Evolutionary conservation across 805 yeast genomes (phyloP).

Genomic region (Metschnikowia kofuensis): DNA sequence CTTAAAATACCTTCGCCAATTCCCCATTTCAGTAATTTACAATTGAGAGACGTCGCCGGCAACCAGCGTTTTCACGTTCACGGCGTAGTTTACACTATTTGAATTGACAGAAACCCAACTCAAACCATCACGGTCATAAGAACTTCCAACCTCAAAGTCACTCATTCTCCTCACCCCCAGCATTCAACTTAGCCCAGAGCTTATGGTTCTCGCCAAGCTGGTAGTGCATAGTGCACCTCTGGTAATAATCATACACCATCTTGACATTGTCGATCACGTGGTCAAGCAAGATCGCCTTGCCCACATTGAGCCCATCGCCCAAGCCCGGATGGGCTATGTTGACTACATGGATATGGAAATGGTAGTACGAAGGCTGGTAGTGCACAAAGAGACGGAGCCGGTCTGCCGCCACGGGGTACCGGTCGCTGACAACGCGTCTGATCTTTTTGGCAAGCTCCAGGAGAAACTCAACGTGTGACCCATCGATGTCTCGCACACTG

Average conservation of each 20-base stretch:
- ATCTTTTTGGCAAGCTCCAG: constrained; percentile 45
- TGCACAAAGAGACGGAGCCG: constrained; percentile 78
- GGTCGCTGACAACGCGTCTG: constrained; percentile 38
- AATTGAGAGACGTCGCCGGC: no score
- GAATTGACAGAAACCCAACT: no score
- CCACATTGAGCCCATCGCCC: constrained; percentile 65
- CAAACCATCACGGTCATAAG: no score
- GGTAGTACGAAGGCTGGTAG: constrained; percentile 95
- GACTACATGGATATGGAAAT: constrained; percentile 89
- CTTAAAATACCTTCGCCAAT: no score
- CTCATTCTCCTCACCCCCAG: neutral
- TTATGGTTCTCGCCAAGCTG: constrained; percentile 74
- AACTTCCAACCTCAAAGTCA: no score
- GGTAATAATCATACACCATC: constrained; percentile 56
- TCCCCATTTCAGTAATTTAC: no score
- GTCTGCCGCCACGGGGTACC: constrained; percentile 45
- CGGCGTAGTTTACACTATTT: no score
- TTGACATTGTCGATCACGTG: constrained; percentile 74
- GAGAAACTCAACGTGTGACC: constrained; percentile 58
- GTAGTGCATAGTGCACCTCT: constrained; percentile 57
- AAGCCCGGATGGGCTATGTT: constrained; percentile 66
- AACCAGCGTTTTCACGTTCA: no score
- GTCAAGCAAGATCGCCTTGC: constrained; percentile 79
- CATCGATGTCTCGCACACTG: constrained; percentile 71
- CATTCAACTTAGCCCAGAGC: constrained; percentile 48